phyloP scores from a whole-genome alignment of 2,329 filamentous ascomycete species.

The Beauveria sp. region DNA sequence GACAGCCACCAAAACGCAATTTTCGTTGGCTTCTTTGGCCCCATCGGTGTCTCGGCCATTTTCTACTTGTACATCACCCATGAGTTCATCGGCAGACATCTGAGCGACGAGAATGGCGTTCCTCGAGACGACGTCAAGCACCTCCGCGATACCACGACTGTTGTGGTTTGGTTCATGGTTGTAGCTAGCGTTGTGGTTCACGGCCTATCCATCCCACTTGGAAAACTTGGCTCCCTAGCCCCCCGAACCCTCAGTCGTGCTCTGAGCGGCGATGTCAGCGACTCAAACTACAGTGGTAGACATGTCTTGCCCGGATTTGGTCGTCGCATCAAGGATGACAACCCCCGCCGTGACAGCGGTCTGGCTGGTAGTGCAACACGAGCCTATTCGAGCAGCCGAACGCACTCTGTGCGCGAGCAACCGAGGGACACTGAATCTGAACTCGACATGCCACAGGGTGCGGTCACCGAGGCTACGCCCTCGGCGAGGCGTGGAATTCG shows the following conservation, averaged over 20 bases:
- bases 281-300: background rate
- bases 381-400: background rate
- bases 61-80: conserved; percentile 81
- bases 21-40: conserved; percentile 89
- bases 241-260: conserved; percentile 48
- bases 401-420: background rate
- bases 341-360: background rate
- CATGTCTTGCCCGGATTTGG: conserved; percentile 3
- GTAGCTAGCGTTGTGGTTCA: conserved; percentile 82
- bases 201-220: conserved; percentile 72
- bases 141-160: conserved; percentile 57
- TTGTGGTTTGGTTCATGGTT: conserved; percentile 80
- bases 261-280: conserved; percentile 10
- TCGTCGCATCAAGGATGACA: conserved; percentile 10
- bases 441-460: background rate
- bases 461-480: background rate
- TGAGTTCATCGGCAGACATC: conserved; percentile 56
- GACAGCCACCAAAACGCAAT: conserved; percentile 65
- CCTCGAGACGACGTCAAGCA: conserved; percentile 57
- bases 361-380: background rate
- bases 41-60: conserved; percentile 81
- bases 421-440: background rate
- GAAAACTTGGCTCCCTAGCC: conserved; percentile 56
- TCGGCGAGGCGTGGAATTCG: conserved; percentile 6
- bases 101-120: conserved; percentile 49